Evolutionary conservation across 2,329 filamentous ascomycete species (phyloP), one percentile per base, ranked within the genome.

Genomic region (Penicillium frequentans): DNA sequence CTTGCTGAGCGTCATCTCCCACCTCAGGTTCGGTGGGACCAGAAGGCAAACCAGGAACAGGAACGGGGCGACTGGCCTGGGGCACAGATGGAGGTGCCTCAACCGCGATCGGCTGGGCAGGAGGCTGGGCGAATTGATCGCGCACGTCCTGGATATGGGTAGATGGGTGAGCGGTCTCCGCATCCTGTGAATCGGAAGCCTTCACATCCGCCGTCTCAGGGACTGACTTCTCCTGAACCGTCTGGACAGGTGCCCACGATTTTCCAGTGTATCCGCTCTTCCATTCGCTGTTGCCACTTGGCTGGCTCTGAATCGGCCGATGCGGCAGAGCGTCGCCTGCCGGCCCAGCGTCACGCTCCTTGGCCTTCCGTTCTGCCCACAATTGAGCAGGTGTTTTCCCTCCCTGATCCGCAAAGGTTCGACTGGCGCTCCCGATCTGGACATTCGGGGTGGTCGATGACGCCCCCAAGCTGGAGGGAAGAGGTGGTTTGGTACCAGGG

Each of bases 281-380:
- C 93, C 93, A 97, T 58, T 91, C 87, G 56, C 77, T 79, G 33
- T 81, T 82, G 59, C 90, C 91, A 68, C 90, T 96, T 70, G 83
- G 81, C 73, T 96, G 91, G 50, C 82, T 81, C 50, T 80, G 73
- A 31, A 91, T 77, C 1, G 64, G 55, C 16, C 86, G 83, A 42
- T 85, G 9, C 3, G 29, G 76, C n/a, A 83, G 69, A 3, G 75
- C 62, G 24, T 66, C 67, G 7, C 76, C 62, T 50, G 81, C 74
- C 27, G 79, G 78, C 50, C 72, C 78, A 75, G 74, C 64, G 23
- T 84, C 86, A 56, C 88, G 83, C 73, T 95, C 87, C 59, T 87
- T 88, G 37, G 90, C 93, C 80, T 98, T 98, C 80, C 93, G 96
- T 80, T 99, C 95, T 0, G 93, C 93, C 95, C 95, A 99, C 35